phyloP scores from a whole-genome alignment of 169 alveolate species.

The Condylostoma magnum region DNA sequence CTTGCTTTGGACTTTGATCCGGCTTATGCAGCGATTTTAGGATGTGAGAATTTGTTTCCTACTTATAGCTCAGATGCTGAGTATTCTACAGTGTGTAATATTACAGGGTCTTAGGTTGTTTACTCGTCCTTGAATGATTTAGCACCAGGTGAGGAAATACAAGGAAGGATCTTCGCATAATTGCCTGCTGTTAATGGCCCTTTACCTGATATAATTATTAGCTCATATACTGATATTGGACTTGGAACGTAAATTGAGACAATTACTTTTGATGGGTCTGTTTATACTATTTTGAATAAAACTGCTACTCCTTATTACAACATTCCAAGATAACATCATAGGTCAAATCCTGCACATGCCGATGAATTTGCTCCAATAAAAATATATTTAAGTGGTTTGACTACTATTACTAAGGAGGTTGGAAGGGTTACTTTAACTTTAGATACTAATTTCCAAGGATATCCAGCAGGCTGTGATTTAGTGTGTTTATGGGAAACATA shows the following conservation, averaged over 20 bases:
- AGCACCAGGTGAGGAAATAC: too few relatives aligned
- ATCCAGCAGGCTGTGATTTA: constrained; percentile 1
- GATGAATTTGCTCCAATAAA: constrained; percentile 19
- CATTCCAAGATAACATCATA: constrained; percentile 1
- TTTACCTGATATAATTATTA: too few relatives aligned
- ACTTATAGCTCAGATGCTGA: too few relatives aligned
- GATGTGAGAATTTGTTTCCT: too few relatives aligned
- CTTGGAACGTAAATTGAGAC: neutral
- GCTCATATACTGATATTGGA: neutral
- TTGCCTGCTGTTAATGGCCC: too few relatives aligned
- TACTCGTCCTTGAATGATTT: too few relatives aligned
- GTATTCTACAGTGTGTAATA: too few relatives aligned
- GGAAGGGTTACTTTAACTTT: constrained; percentile 5
- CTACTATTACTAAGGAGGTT: neutral
- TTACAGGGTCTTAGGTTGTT: too few relatives aligned
- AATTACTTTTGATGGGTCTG: too few relatives aligned
- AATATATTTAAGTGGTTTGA: neutral
- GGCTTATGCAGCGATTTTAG: too few relatives aligned
- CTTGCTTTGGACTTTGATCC: too few relatives aligned
- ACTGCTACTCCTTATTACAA: neutral
- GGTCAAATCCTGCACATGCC: neutral
- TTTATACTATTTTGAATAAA: neutral
- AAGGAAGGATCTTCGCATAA: too few relatives aligned
- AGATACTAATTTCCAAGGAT: neutral
- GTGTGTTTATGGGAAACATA: constrained; percentile 13